Evolutionary conservation across 371 early-diverging fungal genomes (phyloP).

Genomic region (Edhazardia aedis): DNA sequence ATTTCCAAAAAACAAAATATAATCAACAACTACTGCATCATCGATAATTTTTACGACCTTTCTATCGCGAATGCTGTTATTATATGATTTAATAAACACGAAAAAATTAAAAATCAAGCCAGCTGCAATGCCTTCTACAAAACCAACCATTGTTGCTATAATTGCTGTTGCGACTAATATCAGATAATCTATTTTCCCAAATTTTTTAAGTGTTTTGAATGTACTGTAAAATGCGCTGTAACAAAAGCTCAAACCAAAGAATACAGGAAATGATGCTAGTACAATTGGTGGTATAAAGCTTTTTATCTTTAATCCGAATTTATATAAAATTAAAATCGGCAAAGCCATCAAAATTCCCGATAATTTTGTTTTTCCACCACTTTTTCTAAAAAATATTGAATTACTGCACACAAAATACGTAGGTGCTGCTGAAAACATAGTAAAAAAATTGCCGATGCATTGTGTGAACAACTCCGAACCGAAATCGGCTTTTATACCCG

Average conservation of each 20-base stretch:
- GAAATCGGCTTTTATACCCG: not conserved
- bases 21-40: too few species aligned
- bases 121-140: too few species aligned
- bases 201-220: too few species aligned
- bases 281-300: not conserved
- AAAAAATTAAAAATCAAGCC: too few species aligned
- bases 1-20: too few species aligned
- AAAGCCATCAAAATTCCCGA: not conserved
- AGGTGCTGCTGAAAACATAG: not conserved
- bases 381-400: not conserved
- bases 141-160: too few species aligned
- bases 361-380: not conserved
- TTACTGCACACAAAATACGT: not conserved
- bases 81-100: too few species aligned
- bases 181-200: too few species aligned
- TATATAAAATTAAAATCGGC: not conserved
- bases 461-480: not conserved
- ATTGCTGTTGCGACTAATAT: too few species aligned
- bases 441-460: not conserved
- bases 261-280: not conserved
- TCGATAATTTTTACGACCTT: too few species aligned
- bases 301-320: not conserved
- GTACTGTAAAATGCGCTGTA: not conserved
- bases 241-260: not conserved
- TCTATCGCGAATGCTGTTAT: too few species aligned